A percentile compares a stretch with the other conserved stretches of the same genome.
phyloP scores from a whole-genome alignment of 108 stramenopile genomes.

The Fistulifera solaris region DNA sequence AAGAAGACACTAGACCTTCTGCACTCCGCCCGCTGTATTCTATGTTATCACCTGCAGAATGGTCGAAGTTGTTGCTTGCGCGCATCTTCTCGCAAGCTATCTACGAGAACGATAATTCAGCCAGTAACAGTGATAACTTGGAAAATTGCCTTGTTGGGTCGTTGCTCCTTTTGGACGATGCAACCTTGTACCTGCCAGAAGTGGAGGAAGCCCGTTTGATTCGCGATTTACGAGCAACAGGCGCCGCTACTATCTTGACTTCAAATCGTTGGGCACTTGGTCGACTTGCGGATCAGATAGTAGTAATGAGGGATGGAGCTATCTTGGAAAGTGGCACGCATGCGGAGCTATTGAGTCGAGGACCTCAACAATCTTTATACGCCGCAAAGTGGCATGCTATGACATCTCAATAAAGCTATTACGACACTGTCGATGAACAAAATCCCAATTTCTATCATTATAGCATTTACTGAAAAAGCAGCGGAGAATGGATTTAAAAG shows the following conservation, averaged over 20 bases:
- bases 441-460: too few species aligned
- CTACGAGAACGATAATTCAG: slow-evolving; percentile 60
- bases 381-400: slow-evolving; percentile 78
- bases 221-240: slow-evolving; percentile 51
- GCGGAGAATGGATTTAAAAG: slow-evolving; percentile 25
- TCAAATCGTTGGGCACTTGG: slow-evolving; percentile 77
- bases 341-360: slow-evolving; percentile 60
- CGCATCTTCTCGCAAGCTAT: slow-evolving; percentile 70
- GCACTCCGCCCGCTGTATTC: slow-evolving; percentile 41
- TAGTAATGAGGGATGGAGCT: slow-evolving; percentile 64
- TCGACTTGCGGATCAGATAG: slow-evolving; percentile 70
- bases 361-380: slow-evolving; percentile 73
- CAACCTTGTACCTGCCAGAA: slow-evolving; percentile 58
- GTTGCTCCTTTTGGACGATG: slow-evolving; percentile 71
- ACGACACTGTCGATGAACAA: too few species aligned
- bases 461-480: not conserved
- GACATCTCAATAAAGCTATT: slow-evolving; percentile 18
- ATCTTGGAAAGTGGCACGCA: slow-evolving; percentile 81
- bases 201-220: slow-evolving; percentile 62
- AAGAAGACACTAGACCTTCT: slow-evolving; percentile 68
- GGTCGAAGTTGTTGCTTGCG: slow-evolving; percentile 71
- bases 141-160: slow-evolving; percentile 71
- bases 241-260: slow-evolving; percentile 68
- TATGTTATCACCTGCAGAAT: slow-evolving; percentile 70
- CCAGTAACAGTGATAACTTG: slow-evolving; percentile 36